Conservation (phyloP, 2,329 filamentous ascomycete genomes). For the Hypoxylon sp. region DNA sequence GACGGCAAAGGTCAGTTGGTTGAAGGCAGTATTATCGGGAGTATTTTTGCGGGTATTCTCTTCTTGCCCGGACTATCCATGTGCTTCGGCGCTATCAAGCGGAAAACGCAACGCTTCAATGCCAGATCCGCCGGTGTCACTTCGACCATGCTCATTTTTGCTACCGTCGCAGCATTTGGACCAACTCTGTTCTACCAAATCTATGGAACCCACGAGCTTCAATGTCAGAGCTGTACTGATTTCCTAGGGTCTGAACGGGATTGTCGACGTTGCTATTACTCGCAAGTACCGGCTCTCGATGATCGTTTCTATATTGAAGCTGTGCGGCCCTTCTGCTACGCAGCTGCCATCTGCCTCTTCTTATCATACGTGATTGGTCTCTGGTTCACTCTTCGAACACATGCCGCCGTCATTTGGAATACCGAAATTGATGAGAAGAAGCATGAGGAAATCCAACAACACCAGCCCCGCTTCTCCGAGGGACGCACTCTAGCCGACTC, state of each 20-base stretch:
- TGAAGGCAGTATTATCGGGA: constrained; percentile 96
- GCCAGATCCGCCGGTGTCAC: constrained; percentile 95
- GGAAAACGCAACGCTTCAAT: constrained; percentile 98
- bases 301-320: constrained; percentile 91
- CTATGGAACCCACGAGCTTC: constrained; percentile 95
- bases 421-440: constrained; percentile 82
- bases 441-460: constrained; percentile 58
- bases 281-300: constrained; percentile 81
- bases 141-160: constrained; percentile 97
- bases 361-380: constrained; percentile 92
- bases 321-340: constrained; percentile 92
- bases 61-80: constrained; percentile 95
- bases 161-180: constrained; percentile 92
- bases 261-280: constrained; percentile 93
- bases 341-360: constrained; percentile 85
- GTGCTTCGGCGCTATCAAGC: constrained; percentile 97
- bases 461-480: constrained; percentile 48
- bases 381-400: constrained; percentile 94
- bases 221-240: constrained; percentile 74
- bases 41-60: constrained; percentile 95
- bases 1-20: constrained; percentile 94
- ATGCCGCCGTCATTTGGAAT: constrained; percentile 97
- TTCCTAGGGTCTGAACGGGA: constrained; percentile 65
- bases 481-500: constrained; percentile 54
- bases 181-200: constrained; percentile 99